Evolutionary conservation across 768 basidiomycete species (phyloP).

Genomic region (Termitomyces sp.): DNA sequence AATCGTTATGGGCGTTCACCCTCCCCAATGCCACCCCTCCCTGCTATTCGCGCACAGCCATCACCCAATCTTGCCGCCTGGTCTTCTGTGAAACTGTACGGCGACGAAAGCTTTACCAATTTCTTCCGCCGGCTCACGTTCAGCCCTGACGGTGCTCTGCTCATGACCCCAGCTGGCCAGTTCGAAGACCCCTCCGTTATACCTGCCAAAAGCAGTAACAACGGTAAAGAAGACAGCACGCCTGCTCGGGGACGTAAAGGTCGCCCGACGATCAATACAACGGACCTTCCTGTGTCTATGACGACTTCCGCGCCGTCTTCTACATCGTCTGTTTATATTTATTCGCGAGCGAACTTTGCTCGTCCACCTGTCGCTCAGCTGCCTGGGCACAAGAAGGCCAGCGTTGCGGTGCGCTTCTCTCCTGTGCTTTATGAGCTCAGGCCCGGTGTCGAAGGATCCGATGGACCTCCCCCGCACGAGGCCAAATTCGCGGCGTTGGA

Average conservation of each 20-base stretch:
- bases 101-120: constrained; percentile 92
- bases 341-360: constrained; percentile 92
- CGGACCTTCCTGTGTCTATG: constrained; percentile 28
- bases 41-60: constrained; percentile 74
- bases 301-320: constrained; percentile 36
- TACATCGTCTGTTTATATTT: constrained; percentile 79
- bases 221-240: constrained; percentile 30
- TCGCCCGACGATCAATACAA: constrained; percentile 38
- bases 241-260: constrained; percentile 58
- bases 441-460: constrained; percentile 40
- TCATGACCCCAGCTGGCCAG: constrained; percentile 94
- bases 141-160: constrained; percentile 89
- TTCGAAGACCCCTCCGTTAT: constrained; percentile 87
- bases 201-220: constrained; percentile 18
- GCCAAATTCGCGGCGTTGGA: constrained; percentile 58
- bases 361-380: constrained; percentile 91
- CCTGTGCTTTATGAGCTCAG: constrained; percentile 93
- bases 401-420: constrained; percentile 90
- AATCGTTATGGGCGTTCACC: constrained; percentile 75
- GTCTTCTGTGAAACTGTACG: constrained; percentile 80
- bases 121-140: constrained; percentile 95
- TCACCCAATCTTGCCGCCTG: constrained; percentile 40
- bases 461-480: constrained; percentile 22
- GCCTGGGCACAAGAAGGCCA: constrained; percentile 95
- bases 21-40: constrained; percentile 88